A percentile compares a stretch with the other conserved stretches of the same genome.
phyloP scores from a whole-genome alignment of 371 early-diverging fungal species.

The Capniomyces stellatus region DNA sequence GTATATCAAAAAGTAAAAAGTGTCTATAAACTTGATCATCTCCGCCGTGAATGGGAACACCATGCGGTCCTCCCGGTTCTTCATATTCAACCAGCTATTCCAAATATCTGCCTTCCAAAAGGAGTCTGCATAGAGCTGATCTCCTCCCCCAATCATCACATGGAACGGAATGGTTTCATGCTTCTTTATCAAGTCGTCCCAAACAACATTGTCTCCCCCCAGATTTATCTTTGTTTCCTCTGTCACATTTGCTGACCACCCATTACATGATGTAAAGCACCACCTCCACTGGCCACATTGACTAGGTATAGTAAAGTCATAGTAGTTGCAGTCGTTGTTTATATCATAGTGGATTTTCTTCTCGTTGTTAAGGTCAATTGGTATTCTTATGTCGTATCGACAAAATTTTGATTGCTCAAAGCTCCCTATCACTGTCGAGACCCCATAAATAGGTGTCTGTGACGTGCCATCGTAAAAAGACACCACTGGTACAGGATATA shows the following conservation, averaged over 20 bases:
- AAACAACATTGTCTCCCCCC: constrained; percentile 48
- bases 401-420: constrained; percentile 28
- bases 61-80: constrained; percentile 29
- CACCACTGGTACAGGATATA: constrained; percentile 23
- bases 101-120: constrained; percentile 31
- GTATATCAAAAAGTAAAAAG: constrained; percentile 60
- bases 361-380: constrained; percentile 19
- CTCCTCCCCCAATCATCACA: constrained; percentile 67
- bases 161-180: constrained; percentile 52
- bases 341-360: constrained; percentile 27
- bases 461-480: constrained; percentile 23
- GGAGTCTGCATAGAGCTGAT: constrained; percentile 62
- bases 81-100: constrained; percentile 38
- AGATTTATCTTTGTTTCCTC: constrained; percentile 32
- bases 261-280: constrained; percentile 49
- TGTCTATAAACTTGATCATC: constrained; percentile 35
- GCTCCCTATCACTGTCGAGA: constrained; percentile 21
- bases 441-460: constrained; percentile 17
- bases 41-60: constrained; percentile 27
- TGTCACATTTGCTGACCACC: constrained; percentile 38
- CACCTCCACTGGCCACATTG: constrained; percentile 32
- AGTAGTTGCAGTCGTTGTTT: constrained; percentile 20
- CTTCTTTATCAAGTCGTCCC: constrained; percentile 58
- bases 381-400: constrained; percentile 29
- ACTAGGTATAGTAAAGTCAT: constrained; percentile 29